Evolutionary conservation across 208 protist genomes (phyloP), one percentile per base, ranked within the genome.

Genomic region (Balamuthia mandrillaris): DNA sequence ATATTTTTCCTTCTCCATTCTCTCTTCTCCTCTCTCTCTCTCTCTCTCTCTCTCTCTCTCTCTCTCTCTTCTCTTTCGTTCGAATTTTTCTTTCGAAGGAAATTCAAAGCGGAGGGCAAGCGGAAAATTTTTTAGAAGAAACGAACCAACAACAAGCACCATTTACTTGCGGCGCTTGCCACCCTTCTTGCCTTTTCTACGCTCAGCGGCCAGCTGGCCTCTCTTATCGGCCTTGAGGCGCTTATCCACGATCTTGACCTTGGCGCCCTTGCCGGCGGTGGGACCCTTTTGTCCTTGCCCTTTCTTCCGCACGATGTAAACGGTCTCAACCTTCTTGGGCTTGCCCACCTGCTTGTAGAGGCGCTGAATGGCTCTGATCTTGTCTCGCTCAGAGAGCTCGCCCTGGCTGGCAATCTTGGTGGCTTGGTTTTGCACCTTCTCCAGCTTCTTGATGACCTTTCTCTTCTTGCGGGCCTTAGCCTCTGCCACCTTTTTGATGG

Each of bases 401-500:
- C 44, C 27, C 29, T 86, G 85, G 42, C 79, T 68, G 24, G 78
- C 74, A 37, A 92, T 86, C 33, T 27, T 33, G 27, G 41, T 96
- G 56, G 93, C 95, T 82, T 97, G 96, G 42, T 95, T 90, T 61
- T 96, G 92, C 49, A 96, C 85, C 51, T 92, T 88, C 14, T 92
- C 91, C 39, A 98, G 75, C 91, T 97, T 96, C 29, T 93, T 92
- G 68, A 94, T 81, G 0, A 91, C 86, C 61, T 94, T 90, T 37
- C 91, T 84, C 47, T 96, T 96, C 93, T 98, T 98, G 81, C 97
- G 95, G 33, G 95, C 95, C 88, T 98, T 95, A 29, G 97, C 97
- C 91, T 99, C 97, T 61, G 95, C 95, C 44, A 98, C 95, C 90
- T 98, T 98, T 86, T 98, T 98, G 83, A 97, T 96, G 18, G 97